These are phyloP conservation scores for Dictyostelium intermedium DNA, from an alignment of 78 protist genomes.

Conservation along the genomic window DNA sequence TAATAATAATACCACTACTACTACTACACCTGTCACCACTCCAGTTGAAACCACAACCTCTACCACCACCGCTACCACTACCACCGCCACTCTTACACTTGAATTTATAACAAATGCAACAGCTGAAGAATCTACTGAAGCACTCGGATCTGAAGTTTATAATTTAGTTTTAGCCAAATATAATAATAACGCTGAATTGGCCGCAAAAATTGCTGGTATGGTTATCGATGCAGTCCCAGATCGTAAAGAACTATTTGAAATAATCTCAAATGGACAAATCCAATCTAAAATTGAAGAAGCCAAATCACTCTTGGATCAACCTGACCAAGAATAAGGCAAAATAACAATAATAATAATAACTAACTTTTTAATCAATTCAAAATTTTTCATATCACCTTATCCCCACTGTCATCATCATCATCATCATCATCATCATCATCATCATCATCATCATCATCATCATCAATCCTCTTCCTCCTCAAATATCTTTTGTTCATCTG, in stretches of 20 bases:
- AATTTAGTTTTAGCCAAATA: constrained; percentile 9
- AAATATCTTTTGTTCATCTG: not conserved
- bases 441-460: not conserved
- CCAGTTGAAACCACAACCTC: not conserved
- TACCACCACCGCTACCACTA: too few species aligned
- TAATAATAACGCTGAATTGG: not conserved
- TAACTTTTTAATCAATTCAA: too few species aligned
- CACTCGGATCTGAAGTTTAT: constrained; percentile 38
- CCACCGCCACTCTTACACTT: not conserved
- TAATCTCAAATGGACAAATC: constrained; percentile 14
- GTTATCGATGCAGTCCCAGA: constrained; percentile 6
- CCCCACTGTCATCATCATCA: not conserved
- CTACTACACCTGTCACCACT: not conserved
- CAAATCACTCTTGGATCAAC: constrained; percentile 17
- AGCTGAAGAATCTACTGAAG: constrained; percentile 28
- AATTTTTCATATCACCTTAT: not conserved
- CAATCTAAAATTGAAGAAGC: constrained; percentile 35
- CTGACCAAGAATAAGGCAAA: not conserved
- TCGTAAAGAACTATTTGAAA: not conserved
- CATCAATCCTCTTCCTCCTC: not conserved
- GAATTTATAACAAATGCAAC: constrained; percentile 5
- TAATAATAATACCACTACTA: not conserved
- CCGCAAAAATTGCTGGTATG: constrained; percentile 65
- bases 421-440: not conserved
- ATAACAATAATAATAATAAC: too few species aligned